A percentile compares a stretch with the other conserved stretches of the same genome.
Conservation (phyloP, 2,329 filamentous ascomycete species). For the Sarocladium kiliense region DNA sequence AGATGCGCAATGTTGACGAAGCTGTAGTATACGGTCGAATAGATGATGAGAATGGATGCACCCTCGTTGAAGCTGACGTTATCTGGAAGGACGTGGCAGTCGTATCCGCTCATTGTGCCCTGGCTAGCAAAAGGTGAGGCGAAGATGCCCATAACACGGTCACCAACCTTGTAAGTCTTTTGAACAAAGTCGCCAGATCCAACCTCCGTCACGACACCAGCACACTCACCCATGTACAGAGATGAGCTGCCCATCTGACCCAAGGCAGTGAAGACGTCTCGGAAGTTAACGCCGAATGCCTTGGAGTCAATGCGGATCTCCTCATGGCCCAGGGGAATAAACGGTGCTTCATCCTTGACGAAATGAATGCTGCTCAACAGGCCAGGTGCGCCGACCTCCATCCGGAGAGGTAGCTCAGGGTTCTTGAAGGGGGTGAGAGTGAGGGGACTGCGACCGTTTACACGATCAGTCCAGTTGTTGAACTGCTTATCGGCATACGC, state of each 20-base stretch:
- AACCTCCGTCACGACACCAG: slow-evolving; percentile 16
- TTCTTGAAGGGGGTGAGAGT: too few species aligned
- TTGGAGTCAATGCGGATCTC: slow-evolving; percentile 24
- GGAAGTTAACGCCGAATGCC: slow-evolving; percentile 18
- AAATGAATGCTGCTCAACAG: slow-evolving; percentile 6
- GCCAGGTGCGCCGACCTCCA: too few species aligned
- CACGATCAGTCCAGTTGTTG: too few species aligned
- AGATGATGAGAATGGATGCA: slow-evolving; percentile 4
- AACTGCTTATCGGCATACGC: too few species aligned
- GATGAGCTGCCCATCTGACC: slow-evolving; percentile 31
- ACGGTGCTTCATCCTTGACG: slow-evolving; percentile 9
- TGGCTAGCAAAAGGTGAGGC: not conserved
- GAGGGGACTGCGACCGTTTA: too few species aligned
- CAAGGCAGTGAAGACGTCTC: slow-evolving; percentile 18
- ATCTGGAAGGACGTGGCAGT: not conserved
- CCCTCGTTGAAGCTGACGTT: not conserved
- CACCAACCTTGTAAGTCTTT: slow-evolving; percentile 15
- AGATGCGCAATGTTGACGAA: not conserved
- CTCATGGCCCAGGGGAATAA: slow-evolving; percentile 13
- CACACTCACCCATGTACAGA: slow-evolving; percentile 14
- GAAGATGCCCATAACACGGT: slow-evolving; percentile 19
- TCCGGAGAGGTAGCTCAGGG: too few species aligned
- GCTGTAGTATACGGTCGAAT: not conserved
- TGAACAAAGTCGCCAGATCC: slow-evolving; percentile 13
- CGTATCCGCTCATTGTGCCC: not conserved